Percentiles rank a stretch among this genome's conserved stretches.
These are phyloP conservation scores for Verruconis gallopava DNA, from an alignment of 2,329 filamentous ascomycete species.

Conservation along the genomic window DNA sequence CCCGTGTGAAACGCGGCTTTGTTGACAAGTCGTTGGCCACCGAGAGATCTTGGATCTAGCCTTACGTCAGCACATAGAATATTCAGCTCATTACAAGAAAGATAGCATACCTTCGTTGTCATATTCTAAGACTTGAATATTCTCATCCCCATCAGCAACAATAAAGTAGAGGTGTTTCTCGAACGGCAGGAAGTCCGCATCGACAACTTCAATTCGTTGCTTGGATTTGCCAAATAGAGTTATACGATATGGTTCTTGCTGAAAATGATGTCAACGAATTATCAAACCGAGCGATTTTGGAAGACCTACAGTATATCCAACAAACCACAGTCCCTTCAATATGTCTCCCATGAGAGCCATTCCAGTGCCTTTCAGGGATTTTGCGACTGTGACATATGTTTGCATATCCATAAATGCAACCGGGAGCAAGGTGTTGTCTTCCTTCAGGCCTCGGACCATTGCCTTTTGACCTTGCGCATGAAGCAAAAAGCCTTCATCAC, in stretches of 20 bases:
- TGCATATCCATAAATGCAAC: conserved; percentile 98
- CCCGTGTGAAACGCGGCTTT: conserved; percentile 79
- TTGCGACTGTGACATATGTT: conserved; percentile 78
- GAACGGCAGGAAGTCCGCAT: conserved; percentile 79
- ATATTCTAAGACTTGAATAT: conserved; percentile 81
- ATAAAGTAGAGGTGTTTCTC: conserved; percentile 72
- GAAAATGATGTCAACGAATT: neutral
- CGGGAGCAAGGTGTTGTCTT: conserved; percentile 81
- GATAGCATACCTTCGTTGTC: conserved; percentile 71
- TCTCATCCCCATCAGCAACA: conserved; percentile 70
- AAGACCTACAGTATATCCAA: conserved; percentile 61
- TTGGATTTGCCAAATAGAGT: conserved; percentile 81
- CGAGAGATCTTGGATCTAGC: conserved; percentile 79
- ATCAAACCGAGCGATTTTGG: neutral
- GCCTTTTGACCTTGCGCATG: conserved; percentile 93
- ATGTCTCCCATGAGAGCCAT: conserved; percentile 81
- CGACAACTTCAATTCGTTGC: conserved; percentile 62
- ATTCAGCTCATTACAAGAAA: conserved; percentile 3
- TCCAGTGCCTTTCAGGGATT: conserved; percentile 70
- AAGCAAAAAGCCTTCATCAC: conserved; percentile 76
- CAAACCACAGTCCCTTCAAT: conserved; percentile 90
- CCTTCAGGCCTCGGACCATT: conserved; percentile 90
- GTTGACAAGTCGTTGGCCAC: conserved; percentile 76
- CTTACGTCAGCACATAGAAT: too few relatives aligned
- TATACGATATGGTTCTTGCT: conserved; percentile 92